These are phyloP conservation scores for Amanita thiersii DNA, from an alignment of 768 basidiomycete species.

Conservation along the genomic window DNA sequence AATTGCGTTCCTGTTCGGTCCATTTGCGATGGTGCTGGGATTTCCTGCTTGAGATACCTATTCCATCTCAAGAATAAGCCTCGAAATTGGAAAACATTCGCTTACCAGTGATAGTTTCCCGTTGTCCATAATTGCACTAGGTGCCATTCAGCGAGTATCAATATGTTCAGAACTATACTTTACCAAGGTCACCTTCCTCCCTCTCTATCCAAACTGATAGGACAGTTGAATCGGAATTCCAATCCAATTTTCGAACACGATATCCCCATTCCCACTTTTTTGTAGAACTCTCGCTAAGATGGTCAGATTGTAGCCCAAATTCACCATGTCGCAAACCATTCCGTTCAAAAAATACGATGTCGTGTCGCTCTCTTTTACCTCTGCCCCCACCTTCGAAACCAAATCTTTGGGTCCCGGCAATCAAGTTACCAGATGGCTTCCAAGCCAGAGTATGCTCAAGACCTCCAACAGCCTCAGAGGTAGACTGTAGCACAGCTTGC, in stretches of 20 bases:
- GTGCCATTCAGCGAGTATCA: slow-evolving; percentile 8
- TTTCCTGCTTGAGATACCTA: slow-evolving; percentile 93
- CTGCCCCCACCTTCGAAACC: slow-evolving; percentile 66
- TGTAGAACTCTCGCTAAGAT: slow-evolving; percentile 23
- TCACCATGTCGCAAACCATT: slow-evolving; percentile 93
- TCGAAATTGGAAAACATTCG: neutral
- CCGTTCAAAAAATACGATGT: slow-evolving; percentile 90
- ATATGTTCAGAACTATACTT: slow-evolving; percentile 17
- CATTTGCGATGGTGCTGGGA: slow-evolving; percentile 36
- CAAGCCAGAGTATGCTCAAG: slow-evolving; percentile 76
- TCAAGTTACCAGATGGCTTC: slow-evolving; percentile 85
- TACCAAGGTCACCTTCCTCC: slow-evolving; percentile 62
- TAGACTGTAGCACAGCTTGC: slow-evolving; percentile 68
- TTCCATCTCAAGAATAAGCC: neutral
- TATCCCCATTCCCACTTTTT: slow-evolving; percentile 50
- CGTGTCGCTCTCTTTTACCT: slow-evolving; percentile 64
- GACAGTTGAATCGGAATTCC: slow-evolving; percentile 86
- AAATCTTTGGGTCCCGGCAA: slow-evolving; percentile 75
- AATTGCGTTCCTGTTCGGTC: slow-evolving; percentile 41
- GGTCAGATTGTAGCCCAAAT: slow-evolving; percentile 48
- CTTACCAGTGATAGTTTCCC: slow-evolving; percentile 90
- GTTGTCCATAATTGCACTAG: slow-evolving; percentile 91
- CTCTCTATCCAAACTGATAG: slow-evolving; percentile 80
- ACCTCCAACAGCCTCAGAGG: slow-evolving; percentile 77
- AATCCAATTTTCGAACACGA: slow-evolving; percentile 65